These are phyloP conservation scores for Linnemannia elongata DNA, from an alignment of 192 early-diverging fungal genomes.

Conservation along the genomic window DNA sequence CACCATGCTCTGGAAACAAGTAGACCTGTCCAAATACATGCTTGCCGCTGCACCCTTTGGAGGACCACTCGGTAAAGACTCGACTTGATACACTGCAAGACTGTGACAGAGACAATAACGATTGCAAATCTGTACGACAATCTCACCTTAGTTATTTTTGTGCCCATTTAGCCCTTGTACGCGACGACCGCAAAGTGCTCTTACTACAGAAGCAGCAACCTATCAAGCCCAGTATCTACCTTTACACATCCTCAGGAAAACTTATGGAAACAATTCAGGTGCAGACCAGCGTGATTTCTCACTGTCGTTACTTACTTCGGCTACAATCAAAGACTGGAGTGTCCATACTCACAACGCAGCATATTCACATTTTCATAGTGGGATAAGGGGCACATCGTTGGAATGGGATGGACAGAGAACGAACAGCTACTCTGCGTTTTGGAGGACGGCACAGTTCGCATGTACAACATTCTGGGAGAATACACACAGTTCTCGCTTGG, in stretches of 20 bases:
- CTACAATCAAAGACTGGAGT: neutral
- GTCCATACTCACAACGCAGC: neutral
- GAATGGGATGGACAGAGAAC: slow-evolving; percentile 91
- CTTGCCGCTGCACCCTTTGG: slow-evolving; percentile 91
- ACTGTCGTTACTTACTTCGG: neutral
- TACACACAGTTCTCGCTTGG: slow-evolving; percentile 85
- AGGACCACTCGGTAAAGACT: slow-evolving; percentile 87
- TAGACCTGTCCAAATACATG: slow-evolving; percentile 87
- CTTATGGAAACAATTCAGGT: slow-evolving; percentile 90
- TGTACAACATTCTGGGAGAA: slow-evolving; percentile 89
- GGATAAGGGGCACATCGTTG: slow-evolving; percentile 91
- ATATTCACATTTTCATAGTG: slow-evolving; percentile 63
- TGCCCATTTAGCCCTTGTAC: slow-evolving; percentile 81
- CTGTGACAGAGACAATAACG: neutral
- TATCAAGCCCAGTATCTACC: slow-evolving; percentile 82
- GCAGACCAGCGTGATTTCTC: neutral
- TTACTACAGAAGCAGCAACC: slow-evolving; percentile 79
- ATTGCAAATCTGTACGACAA: neutral
- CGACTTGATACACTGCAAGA: neutral
- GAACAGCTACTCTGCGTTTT: slow-evolving; percentile 91
- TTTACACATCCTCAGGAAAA: slow-evolving; percentile 90
- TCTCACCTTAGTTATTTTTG: neutral
- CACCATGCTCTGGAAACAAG: slow-evolving; percentile 88
- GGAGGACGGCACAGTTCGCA: slow-evolving; percentile 85
- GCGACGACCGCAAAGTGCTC: slow-evolving; percentile 89